phyloP scores from a whole-genome alignment of 495 filamentous ascomycete species.

The Neurospora sp. region DNA sequence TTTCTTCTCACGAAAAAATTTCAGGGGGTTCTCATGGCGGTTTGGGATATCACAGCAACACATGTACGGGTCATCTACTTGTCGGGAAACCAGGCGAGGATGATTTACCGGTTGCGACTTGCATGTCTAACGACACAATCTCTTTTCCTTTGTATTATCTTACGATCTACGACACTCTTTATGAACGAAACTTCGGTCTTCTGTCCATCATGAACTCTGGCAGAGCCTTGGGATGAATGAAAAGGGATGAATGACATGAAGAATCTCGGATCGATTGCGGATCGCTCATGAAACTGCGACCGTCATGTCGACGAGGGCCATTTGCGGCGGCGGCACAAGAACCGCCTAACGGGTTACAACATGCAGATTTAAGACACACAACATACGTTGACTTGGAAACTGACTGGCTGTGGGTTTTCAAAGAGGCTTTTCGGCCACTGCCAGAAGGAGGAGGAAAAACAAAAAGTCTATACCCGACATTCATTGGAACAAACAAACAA shows the following conservation, averaged over 20 bases:
- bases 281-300: constrained; percentile 3
- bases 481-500: not conserved
- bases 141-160: not conserved
- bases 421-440: not conserved
- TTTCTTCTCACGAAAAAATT: not conserved
- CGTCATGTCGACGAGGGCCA: not conserved
- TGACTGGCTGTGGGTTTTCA: not conserved
- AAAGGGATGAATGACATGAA: not conserved
- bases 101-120: not conserved
- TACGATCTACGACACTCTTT: not conserved
- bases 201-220: not conserved
- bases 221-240: not conserved
- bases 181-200: not conserved
- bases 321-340: not conserved
- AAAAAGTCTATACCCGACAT: not conserved
- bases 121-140: not conserved
- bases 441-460: not conserved
- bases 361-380: not conserved
- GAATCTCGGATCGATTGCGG: not conserved
- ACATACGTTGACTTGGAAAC: not conserved
- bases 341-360: not conserved
- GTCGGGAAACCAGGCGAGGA: not conserved
- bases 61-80: not conserved
- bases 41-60: not conserved
- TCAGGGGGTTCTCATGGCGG: not conserved